phyloP scores from a whole-genome alignment of 805 yeast genomes.

The Candida berthetii region DNA sequence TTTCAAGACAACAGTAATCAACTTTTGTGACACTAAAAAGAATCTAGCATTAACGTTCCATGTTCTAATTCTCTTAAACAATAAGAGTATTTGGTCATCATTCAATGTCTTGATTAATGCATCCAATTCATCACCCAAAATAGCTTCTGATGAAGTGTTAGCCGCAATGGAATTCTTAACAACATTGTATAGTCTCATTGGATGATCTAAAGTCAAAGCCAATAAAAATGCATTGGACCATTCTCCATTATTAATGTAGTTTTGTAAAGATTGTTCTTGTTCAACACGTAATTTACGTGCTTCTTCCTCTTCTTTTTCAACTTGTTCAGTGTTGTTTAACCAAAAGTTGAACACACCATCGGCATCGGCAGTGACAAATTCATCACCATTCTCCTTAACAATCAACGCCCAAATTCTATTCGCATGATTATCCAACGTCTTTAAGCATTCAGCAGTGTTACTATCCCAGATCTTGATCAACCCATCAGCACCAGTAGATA shows the following conservation, averaged over 20 bases:
- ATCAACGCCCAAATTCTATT: conserved; percentile 93
- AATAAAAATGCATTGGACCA: conserved; percentile 87
- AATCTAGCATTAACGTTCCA: conserved; percentile 92
- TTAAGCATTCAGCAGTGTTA: conserved; percentile 67
- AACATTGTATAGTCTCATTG: conserved; percentile 80
- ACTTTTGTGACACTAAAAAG: conserved; percentile 73
- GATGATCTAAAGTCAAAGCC: conserved; percentile 84
- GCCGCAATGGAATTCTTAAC: conserved; percentile 53
- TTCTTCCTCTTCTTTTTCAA: conserved; percentile 42
- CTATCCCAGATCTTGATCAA: conserved; percentile 87
- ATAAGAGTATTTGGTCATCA: conserved; percentile 48
- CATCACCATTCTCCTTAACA: conserved; percentile 56
- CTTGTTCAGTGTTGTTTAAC: conserved; percentile 82
- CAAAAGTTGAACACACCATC: conserved; percentile 89
- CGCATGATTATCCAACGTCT: conserved; percentile 88
- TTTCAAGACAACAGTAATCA: conserved; percentile 59
- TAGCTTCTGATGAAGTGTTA: conserved; percentile 34
- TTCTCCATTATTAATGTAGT: conserved; percentile 62
- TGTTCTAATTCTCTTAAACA: conserved; percentile 77
- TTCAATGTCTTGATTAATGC: conserved; percentile 49
- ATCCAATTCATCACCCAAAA: conserved; percentile 49
- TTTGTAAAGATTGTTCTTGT: conserved; percentile 82
- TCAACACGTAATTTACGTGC: conserved; percentile 58
- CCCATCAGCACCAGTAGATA: conserved; percentile 89
- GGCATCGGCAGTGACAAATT: conserved; percentile 84